phyloP scores from a whole-genome alignment of 306 rosid species.

The Rubus idaeus region DNA sequence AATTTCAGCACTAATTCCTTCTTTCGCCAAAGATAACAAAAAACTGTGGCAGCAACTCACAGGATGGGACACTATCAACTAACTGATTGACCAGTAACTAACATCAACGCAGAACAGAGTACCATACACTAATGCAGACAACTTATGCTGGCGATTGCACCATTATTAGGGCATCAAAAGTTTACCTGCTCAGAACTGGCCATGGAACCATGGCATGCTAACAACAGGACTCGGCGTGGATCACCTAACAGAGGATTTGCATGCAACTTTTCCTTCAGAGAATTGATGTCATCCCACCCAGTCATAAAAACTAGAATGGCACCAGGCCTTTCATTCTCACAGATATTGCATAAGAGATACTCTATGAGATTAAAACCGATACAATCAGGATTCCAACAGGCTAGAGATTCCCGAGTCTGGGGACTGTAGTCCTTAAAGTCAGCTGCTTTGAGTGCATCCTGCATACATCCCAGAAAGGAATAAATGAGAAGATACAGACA shows the following conservation, averaged over 20 bases:
- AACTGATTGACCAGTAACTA: conserved; percentile 1
- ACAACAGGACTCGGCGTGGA: conserved; percentile 64
- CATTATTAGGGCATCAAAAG: conserved; percentile 20
- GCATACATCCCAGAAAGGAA: conserved; percentile 32
- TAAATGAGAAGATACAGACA: conserved; percentile 20
- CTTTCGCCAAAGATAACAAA: conserved; percentile 12
- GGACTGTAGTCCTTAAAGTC: conserved; percentile 64
- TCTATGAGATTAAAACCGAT: conserved; percentile 89
- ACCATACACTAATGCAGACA: neutral
- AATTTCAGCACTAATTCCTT: conserved; percentile 5
- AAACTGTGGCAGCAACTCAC: neutral
- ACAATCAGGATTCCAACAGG: conserved; percentile 93
- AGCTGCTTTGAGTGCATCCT: conserved; percentile 83
- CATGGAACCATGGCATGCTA: conserved; percentile 95
- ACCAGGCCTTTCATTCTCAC: conserved; percentile 78
- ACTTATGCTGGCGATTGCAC: neutral
- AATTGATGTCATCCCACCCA: conserved; percentile 96
- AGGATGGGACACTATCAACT: neutral
- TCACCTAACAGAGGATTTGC: conserved; percentile 75
- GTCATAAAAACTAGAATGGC: conserved; percentile 97
- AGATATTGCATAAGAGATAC: conserved; percentile 66
- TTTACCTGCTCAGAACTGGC: conserved; percentile 89
- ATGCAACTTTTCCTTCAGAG: conserved; percentile 80
- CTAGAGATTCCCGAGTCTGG: conserved; percentile 79
- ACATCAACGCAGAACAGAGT: neutral